phyloP scores from a whole-genome alignment of 2,329 filamentous ascomycete species.

The Penicillium sp. region DNA sequence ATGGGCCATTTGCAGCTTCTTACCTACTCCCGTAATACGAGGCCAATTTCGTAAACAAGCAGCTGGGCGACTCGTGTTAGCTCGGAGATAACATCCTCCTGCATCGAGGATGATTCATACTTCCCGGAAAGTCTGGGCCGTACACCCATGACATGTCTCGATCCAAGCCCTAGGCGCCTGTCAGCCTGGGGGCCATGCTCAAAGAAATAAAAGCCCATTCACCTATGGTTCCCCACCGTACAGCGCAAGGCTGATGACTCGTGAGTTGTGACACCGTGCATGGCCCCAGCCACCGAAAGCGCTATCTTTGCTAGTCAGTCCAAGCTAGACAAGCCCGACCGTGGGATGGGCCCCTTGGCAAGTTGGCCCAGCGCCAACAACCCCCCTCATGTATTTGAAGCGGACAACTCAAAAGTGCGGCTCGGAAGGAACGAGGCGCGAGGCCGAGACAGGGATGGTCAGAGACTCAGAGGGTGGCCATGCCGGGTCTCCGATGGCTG shows the following conservation, averaged over 20 bases:
- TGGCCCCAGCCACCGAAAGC: neutral
- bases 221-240: neutral
- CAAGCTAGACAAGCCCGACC: neutral
- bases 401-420: conserved; percentile 19
- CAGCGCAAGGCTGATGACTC: neutral
- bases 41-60: neutral
- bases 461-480: conserved; percentile 6
- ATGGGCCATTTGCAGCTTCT: neutral
- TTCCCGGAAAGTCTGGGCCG: neutral
- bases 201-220: neutral
- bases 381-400: conserved; percentile 4
- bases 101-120: conserved; percentile 8
- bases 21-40: neutral
- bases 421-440: conserved; percentile 16
- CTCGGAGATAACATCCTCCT: conserved; percentile 11
- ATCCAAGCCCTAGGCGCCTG: neutral
- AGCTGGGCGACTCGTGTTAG: neutral
- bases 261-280: neutral
- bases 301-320: neutral
- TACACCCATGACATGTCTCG: neutral
- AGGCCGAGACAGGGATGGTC: conserved; percentile 21
- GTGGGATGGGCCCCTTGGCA: neutral
- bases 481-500: conserved; percentile 13
- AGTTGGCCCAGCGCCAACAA: neutral
- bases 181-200: neutral